Evolutionary conservation across 768 basidiomycete genomes (phyloP), one percentile per base, ranked within the genome.

Genomic region (Lactifluus pinguis): DNA sequence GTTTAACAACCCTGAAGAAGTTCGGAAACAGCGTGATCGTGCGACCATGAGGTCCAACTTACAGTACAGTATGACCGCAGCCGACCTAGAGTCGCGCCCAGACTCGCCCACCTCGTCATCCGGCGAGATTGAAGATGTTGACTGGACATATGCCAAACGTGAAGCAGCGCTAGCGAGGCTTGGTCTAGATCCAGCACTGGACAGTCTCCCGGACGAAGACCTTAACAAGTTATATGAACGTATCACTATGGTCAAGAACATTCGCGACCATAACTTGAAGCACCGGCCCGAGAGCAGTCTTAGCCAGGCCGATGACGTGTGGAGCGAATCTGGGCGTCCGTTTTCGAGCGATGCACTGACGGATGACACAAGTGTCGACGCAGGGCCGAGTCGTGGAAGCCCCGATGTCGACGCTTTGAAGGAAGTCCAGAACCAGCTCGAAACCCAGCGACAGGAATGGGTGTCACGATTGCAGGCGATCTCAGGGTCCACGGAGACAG

Each of bases 81-180:
- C 75, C 7, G 91, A 92, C 61, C 68, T 89, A 6, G 87, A 86
- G 30, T 83, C 87, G 9, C 83, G 89, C n/a, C 90, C 92, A 2
- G 85, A 85, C 48, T 91, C 91, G 6, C 87, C 89, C 3, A 76
- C 80, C 1, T 84, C 85, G 13, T 87, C 87, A 1, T 81, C 81
- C 3, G 81, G 82, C 25, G 86, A 82, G 57, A 78, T 82, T 30
- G 79, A 72, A 30, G 88, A 92, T 65, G 88, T 93, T 48, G 97
- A 99, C 71, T 99, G 97, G 97, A 89, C 85, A n/a, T 98, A 86
- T 72, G 97, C 97, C 6, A 89, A 91, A 70, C 83, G 94, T 8
- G 97, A 99, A 73, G 94, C 94, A 6, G 95, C 92, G 3, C 78
- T 94, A 41, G 89, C 91, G 1, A 80, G 87, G 51, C 77, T 97